Percentiles rank a stretch among this genome's conserved stretches.
Evolutionary conservation across 805 yeast genomes (phyloP).

Genomic region (Jamesozyma rosinii): DNA sequence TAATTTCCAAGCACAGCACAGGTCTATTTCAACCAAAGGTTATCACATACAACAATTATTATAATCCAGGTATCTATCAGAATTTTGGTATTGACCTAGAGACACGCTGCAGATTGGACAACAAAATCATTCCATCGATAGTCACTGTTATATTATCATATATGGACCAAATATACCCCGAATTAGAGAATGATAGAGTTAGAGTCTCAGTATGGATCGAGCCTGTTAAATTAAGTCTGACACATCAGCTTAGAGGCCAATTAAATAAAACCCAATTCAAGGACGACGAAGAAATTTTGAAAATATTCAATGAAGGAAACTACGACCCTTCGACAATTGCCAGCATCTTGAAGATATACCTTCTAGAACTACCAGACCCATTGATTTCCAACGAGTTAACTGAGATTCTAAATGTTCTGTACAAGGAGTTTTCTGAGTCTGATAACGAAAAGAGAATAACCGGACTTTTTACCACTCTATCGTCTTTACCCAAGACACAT

Average conservation of each 20-base stretch:
- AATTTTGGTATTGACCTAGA: conserved; percentile 75
- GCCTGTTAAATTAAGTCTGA: conserved; percentile 49
- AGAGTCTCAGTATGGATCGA: conserved; percentile 61
- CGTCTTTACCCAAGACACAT: conserved; percentile 59
- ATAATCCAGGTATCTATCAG: conserved; percentile 55
- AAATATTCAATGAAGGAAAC: conserved; percentile 24
- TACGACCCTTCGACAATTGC: conserved; percentile 52
- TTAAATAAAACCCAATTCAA: conserved; percentile 33
- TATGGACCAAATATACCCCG: conserved; percentile 66
- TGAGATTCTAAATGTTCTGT: conserved; percentile 61
- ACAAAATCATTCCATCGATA: conserved; percentile 60
- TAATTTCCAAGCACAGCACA: conserved; percentile 59
- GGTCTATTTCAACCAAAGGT: conserved; percentile 71
- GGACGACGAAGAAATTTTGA: conserved; percentile 31
- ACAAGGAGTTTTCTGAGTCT: conserved; percentile 38
- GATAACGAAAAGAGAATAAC: conserved; percentile 35
- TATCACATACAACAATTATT: conserved; percentile 68
- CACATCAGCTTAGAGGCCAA: conserved; percentile 52
- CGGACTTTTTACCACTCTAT: conserved; percentile 57
- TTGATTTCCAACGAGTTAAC: conserved; percentile 55
- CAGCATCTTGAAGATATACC: conserved; percentile 59
- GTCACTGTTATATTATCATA: conserved; percentile 53
- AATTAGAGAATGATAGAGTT: conserved; percentile 55
- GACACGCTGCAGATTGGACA: conserved; percentile 60
- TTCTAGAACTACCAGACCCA: conserved; percentile 74